Evolutionary conservation across 176 grass and related monocot species (phyloP).

Genomic region (Coix lacrymajobi): DNA sequence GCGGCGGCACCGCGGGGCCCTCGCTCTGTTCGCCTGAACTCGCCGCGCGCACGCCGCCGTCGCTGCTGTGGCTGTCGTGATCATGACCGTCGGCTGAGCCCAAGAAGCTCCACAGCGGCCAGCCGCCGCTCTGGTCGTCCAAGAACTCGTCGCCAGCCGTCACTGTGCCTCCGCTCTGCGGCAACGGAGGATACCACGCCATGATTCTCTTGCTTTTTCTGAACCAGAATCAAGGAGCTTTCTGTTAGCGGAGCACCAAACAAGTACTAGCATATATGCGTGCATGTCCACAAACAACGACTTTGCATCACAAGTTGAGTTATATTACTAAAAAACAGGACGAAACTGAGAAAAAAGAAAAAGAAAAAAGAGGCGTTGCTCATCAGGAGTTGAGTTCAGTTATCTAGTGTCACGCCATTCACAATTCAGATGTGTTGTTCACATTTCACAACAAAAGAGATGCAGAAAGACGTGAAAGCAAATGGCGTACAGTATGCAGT

Average conservation of each 20-base stretch:
- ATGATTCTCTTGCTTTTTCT: slow-evolving; percentile 46
- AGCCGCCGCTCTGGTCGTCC: slow-evolving; percentile 17
- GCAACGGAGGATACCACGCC: slow-evolving; percentile 23
- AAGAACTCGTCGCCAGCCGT: slow-evolving; percentile 23
- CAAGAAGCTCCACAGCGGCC: slow-evolving; percentile 29
- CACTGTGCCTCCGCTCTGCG: slow-evolving; percentile 7
- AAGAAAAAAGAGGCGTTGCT: too few species aligned
- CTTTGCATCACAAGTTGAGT: background rate
- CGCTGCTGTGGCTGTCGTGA: background rate
- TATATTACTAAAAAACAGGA: too few species aligned
- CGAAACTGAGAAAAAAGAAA: too few species aligned
- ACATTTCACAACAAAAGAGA: too few species aligned
- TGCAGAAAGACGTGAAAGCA: too few species aligned
- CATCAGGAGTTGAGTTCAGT: too few species aligned
- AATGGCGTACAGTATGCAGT: too few species aligned
- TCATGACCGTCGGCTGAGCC: background rate
- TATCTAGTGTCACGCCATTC: too few species aligned
- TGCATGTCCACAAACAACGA: background rate
- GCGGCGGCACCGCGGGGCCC: background rate
- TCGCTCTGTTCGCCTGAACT: background rate
- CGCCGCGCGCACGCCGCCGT: background rate
- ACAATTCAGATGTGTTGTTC: too few species aligned
- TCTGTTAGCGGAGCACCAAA: too few species aligned
- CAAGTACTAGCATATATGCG: too few species aligned
- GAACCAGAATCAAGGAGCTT: background rate